These are phyloP conservation scores for Cephalotrichum gorgonifer DNA, from an alignment of 2,329 filamentous ascomycete species.

Conservation along the genomic window DNA sequence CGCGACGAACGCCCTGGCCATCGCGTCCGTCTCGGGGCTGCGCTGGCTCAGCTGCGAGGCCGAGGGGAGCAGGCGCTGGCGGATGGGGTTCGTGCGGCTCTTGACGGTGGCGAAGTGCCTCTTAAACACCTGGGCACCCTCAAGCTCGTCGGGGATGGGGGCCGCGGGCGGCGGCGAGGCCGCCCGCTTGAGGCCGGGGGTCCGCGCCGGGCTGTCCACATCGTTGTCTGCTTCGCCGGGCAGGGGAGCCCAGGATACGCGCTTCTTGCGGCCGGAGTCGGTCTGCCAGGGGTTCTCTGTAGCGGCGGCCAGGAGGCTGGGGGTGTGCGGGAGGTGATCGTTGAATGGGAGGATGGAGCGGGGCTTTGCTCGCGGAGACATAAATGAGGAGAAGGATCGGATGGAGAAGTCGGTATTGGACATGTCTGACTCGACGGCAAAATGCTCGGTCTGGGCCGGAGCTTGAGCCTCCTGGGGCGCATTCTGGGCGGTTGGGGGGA, in stretches of 20 bases:
- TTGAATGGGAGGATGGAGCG: slow-evolving; percentile 10
- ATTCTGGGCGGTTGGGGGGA: neutral
- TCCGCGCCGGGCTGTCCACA: neutral
- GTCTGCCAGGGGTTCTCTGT: slow-evolving; percentile 12
- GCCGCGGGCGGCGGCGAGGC: slow-evolving; percentile 33
- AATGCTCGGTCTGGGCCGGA: neutral
- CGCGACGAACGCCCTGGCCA: slow-evolving; percentile 38
- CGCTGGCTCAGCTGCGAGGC: slow-evolving; percentile 27
- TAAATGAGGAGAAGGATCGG: slow-evolving; percentile 8
- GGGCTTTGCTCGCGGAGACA: neutral
- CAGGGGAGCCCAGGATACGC: slow-evolving; percentile 25
- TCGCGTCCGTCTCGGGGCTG: slow-evolving; percentile 31
- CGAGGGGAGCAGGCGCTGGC: slow-evolving; percentile 27
- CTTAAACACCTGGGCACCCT: slow-evolving; percentile 26
- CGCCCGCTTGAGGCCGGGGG: slow-evolving; percentile 7
- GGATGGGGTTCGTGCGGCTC: slow-evolving; percentile 19
- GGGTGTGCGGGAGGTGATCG: slow-evolving; percentile 32
- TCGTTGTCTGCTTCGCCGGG: neutral
- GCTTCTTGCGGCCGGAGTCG: slow-evolving; percentile 14
- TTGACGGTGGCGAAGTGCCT: slow-evolving; percentile 37
- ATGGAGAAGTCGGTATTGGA: neutral
- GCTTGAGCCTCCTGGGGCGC: neutral
- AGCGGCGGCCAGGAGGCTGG: slow-evolving; percentile 27
- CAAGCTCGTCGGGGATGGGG: slow-evolving; percentile 21
- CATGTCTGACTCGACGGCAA: neutral